Percentiles rank a stretch among this genome's conserved stretches.
Conservation (phyloP, 2,329 filamentous ascomycete genomes). For the Rutstroemia sp. region DNA sequence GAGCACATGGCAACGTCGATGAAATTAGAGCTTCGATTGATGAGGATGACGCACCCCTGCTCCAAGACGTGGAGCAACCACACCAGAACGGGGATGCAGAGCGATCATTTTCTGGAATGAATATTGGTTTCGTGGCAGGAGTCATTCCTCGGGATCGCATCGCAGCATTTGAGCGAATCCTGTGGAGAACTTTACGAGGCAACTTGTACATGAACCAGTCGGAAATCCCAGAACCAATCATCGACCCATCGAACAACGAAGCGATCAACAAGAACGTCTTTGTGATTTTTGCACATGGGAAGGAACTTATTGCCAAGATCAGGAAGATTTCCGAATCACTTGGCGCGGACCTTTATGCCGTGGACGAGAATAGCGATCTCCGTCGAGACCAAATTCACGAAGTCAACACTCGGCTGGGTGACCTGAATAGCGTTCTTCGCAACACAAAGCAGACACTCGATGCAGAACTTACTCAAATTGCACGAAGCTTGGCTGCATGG, state of each 20-base stretch:
- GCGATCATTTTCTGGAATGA: slow-evolving; percentile 91
- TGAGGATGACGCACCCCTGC: slow-evolving; percentile 79
- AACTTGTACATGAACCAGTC: slow-evolving; percentile 99
- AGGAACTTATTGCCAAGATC: slow-evolving; percentile 97
- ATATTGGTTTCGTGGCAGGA: slow-evolving; percentile 96
- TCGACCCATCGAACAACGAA: slow-evolving; percentile 90
- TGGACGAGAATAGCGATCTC: slow-evolving; percentile 95
- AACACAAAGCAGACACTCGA: slow-evolving; percentile 95
- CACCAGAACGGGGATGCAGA: slow-evolving; percentile 54
- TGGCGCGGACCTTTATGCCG: slow-evolving; percentile 89
- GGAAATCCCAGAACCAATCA: slow-evolving; percentile 87
- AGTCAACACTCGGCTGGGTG: slow-evolving; percentile 86
- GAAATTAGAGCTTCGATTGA: slow-evolving; percentile 89
- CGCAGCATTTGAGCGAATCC: slow-evolving; percentile 89
- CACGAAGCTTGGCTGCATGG: slow-evolving; percentile 87
- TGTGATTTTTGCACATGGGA: slow-evolving; percentile 97
- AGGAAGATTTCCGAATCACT: slow-evolving; percentile 98
- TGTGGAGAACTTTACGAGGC: slow-evolving; percentile 94
- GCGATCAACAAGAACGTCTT: slow-evolving; percentile 95
- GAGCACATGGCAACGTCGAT: slow-evolving; percentile 91
- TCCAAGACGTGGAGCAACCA: slow-evolving; percentile 88
- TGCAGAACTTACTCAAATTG: slow-evolving; percentile 88
- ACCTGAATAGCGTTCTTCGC: slow-evolving; percentile 83
- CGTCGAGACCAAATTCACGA: slow-evolving; percentile 94
- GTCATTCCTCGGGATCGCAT: slow-evolving; percentile 92